phyloP scores from a whole-genome alignment of 1,284 basidiomycete genomes.

The Flammula alnicola region DNA sequence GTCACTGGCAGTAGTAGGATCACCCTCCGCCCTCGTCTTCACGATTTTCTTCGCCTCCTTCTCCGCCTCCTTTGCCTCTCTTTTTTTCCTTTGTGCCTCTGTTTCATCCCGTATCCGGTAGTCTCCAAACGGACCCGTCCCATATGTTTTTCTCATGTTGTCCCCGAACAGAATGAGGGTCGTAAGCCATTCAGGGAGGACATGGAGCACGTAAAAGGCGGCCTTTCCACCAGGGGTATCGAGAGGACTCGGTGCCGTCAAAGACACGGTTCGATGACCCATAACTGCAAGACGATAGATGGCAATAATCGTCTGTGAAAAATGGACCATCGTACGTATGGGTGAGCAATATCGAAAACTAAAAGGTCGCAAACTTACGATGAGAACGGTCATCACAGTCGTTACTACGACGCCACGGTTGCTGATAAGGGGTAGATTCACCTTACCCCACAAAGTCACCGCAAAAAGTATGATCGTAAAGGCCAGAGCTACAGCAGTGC shows the following conservation, averaged over 20 bases:
- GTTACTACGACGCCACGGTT: slow-evolving; percentile 22
- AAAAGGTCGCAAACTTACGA: slow-evolving; percentile 25
- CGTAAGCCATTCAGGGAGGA: too few relatives aligned
- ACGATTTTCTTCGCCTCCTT: slow-evolving; percentile 1
- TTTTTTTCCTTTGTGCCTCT: slow-evolving; percentile 24
- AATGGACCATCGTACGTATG: neutral
- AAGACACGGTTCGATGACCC: too few relatives aligned
- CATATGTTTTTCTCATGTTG: too few relatives aligned
- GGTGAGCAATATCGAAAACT: neutral
- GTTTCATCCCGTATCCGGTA: too few relatives aligned
- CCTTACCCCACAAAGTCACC: slow-evolving; percentile 26
- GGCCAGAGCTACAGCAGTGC: slow-evolving; percentile 26
- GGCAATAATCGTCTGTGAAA: slow-evolving; percentile 31
- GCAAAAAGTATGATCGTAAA: slow-evolving; percentile 23
- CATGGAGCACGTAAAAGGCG: too few relatives aligned
- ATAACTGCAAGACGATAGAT: too few relatives aligned
- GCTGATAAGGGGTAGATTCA: slow-evolving; percentile 28
- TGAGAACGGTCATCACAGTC: slow-evolving; percentile 20
- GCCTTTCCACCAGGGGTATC: too few relatives aligned
- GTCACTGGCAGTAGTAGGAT: too few relatives aligned
- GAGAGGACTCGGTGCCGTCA: too few relatives aligned
- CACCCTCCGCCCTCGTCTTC: too few relatives aligned
- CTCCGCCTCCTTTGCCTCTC: slow-evolving; percentile 12
- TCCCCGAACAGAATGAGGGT: too few relatives aligned
- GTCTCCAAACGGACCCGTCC: too few relatives aligned